Evolutionary conservation across 1,284 basidiomycete genomes (phyloP).

Genomic region (Ustilago crameri): DNA sequence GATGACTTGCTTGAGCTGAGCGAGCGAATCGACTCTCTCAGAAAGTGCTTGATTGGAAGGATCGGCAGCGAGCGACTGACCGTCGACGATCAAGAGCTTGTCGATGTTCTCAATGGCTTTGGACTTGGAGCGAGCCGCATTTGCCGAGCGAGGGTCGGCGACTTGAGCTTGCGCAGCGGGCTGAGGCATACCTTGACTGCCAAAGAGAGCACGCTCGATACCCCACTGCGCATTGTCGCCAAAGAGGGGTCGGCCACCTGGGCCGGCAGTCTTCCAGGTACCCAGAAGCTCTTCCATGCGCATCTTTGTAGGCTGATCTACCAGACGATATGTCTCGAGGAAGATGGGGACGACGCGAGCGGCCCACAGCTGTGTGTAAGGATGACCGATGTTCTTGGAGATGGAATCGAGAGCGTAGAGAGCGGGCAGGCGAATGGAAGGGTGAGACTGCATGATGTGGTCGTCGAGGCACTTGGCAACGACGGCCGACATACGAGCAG

Average conservation of each 20-base stretch:
- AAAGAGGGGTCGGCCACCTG: constrained; percentile 54
- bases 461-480: constrained; percentile 87
- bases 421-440: constrained; percentile 88
- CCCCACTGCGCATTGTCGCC: constrained; percentile 60
- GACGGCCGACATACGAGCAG: constrained; percentile 78
- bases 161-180: constrained; percentile 19
- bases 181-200: constrained; percentile 53
- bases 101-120: constrained; percentile 61
- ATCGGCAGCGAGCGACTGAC: constrained; percentile 46
- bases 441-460: constrained; percentile 77
- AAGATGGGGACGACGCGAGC: constrained; percentile 61
- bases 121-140: constrained; percentile 32
- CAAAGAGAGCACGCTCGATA: constrained; percentile 63
- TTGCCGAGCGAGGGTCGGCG: constrained; percentile 20
- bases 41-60: constrained; percentile 41
- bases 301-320: constrained; percentile 62
- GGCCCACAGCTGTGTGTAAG: constrained; percentile 62
- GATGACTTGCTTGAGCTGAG: constrained; percentile 79
- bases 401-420: constrained; percentile 97
- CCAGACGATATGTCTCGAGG: constrained; percentile 65
- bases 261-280: constrained; percentile 63
- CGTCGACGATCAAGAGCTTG: constrained; percentile 50
- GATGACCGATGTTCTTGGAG: constrained; percentile 66
- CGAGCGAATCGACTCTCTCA: constrained; percentile 53
- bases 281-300: constrained; percentile 65